Conservation (phyloP, 176 grass and related monocot species). For the Saccharum officinarum region DNA sequence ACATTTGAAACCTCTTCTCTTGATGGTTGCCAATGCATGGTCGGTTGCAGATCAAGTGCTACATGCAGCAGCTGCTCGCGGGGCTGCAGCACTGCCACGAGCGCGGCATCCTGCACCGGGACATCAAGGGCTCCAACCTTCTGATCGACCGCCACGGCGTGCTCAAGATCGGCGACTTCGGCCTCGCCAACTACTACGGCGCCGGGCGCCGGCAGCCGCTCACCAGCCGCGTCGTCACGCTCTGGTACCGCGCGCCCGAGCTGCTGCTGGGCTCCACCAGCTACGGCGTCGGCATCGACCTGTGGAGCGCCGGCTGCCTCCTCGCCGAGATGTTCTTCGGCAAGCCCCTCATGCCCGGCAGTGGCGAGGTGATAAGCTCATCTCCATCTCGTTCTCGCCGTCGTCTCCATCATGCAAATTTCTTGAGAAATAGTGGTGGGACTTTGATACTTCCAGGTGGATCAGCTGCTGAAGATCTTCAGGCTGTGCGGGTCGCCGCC, state of each 20-base stretch:
- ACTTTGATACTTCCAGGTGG: conserved; percentile 21
- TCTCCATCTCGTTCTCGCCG: neutral
- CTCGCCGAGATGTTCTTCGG: conserved; percentile 55
- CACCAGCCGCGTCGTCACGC: conserved; percentile 56
- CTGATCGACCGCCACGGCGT: conserved; percentile 50
- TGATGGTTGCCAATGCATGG: neutral
- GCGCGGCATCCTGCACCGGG: conserved; percentile 52
- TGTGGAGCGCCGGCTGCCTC: conserved; percentile 60
- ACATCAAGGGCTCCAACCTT: conserved; percentile 67
- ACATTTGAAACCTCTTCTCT: neutral
- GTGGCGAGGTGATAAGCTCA: conserved; percentile 9
- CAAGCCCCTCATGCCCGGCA: conserved; percentile 40
- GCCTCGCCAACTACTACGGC: conserved; percentile 54
- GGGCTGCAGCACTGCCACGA: conserved; percentile 66
- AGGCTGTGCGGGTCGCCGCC: conserved; percentile 62
- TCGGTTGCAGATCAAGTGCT: conserved; percentile 42
- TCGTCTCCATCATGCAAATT: neutral
- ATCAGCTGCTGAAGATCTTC: conserved; percentile 67
- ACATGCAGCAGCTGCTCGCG: conserved; percentile 53
- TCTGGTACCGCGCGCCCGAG: conserved; percentile 55
- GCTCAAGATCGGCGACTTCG: conserved; percentile 60
- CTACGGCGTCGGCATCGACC: conserved; percentile 55
- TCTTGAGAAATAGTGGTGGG: neutral
- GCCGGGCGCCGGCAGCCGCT: conserved; percentile 36
- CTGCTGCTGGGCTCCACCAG: conserved; percentile 44